Percentiles rank a stretch among this genome's conserved stretches.
phyloP scores from a whole-genome alignment of 805 yeast genomes.

The Lipomyces kockii region DNA sequence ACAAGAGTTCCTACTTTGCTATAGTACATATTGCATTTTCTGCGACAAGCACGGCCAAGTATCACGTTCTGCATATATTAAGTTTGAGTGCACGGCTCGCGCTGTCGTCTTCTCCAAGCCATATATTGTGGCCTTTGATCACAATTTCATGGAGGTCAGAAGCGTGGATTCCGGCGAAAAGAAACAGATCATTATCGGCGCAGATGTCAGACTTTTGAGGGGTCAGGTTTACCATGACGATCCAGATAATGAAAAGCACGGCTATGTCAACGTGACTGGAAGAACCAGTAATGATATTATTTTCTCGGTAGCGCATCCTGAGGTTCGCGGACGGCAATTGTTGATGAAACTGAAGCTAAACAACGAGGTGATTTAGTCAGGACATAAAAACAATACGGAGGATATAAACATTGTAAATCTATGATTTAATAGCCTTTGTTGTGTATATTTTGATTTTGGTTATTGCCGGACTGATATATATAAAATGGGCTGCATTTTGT shows the following conservation, averaged over 20 bases:
- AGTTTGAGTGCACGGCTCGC: constrained; percentile 47
- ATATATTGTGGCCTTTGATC: constrained; percentile 59
- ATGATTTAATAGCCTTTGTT: neutral
- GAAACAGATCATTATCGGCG: constrained; percentile 73
- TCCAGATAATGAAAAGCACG: neutral
- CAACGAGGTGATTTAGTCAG: constrained; percentile 15
- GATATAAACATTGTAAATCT: neutral
- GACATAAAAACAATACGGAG: neutral
- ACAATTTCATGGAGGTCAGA: constrained; percentile 73
- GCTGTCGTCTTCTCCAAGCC: constrained; percentile 52
- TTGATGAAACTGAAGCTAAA: constrained; percentile 20
- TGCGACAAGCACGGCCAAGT: constrained; percentile 55
- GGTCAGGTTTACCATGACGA: neutral
- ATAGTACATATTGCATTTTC: constrained; percentile 71
- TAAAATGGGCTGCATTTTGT: neutral
- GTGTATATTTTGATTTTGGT: neutral
- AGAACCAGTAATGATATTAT: constrained; percentile 12
- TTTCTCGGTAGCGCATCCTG: constrained; percentile 32
- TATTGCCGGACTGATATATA: neutral
- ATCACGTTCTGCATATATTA: constrained; percentile 50
- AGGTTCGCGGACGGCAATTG: constrained; percentile 24
- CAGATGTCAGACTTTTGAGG: constrained; percentile 53
- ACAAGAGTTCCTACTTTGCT: constrained; percentile 62
- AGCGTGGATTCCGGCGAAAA: constrained; percentile 53
- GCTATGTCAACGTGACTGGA: constrained; percentile 11